phyloP scores from a whole-genome alignment of 1,284 basidiomycete genomes.

The Trichosporon ovoides region DNA sequence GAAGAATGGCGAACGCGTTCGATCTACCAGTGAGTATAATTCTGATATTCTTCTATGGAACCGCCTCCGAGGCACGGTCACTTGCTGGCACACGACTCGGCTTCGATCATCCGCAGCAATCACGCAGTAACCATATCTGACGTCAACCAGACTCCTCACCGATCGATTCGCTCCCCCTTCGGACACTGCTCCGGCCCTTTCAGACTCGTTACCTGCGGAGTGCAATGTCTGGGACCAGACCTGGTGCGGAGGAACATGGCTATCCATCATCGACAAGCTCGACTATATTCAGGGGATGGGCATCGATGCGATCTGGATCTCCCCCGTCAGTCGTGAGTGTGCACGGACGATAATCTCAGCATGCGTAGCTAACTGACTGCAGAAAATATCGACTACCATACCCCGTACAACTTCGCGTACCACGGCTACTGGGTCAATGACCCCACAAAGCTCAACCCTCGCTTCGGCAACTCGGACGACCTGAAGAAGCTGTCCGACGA shows the following conservation, averaged over 20 bases:
- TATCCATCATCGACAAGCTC: conserved; percentile 64
- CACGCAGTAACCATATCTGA: neutral
- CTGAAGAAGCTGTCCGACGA: conserved; percentile 61
- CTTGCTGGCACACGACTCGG: neutral
- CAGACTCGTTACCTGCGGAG: conserved; percentile 49
- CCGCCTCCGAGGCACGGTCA: neutral
- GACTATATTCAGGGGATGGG: conserved; percentile 73
- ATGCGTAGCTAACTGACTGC: neutral
- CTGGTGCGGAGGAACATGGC: conserved; percentile 74
- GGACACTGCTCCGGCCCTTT: conserved; percentile 53
- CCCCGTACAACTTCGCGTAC: conserved; percentile 54
- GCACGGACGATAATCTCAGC: neutral
- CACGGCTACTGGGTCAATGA: conserved; percentile 55
- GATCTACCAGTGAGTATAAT: conserved; percentile 47
- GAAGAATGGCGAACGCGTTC: conserved; percentile 46
- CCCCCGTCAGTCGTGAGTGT: conserved; percentile 26
- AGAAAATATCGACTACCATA: conserved; percentile 64
- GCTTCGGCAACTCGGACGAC: conserved; percentile 64
- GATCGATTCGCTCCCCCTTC: conserved; percentile 64
- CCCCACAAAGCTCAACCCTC: conserved; percentile 59
- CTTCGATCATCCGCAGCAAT: neutral
- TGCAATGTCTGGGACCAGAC: conserved; percentile 35
- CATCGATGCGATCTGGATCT: conserved; percentile 63
- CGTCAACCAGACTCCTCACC: conserved; percentile 58
- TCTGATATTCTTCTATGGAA: too few species aligned